A percentile compares a stretch with the other conserved stretches of the same genome.
These are phyloP conservation scores for Leccinum obscurum DNA, from an alignment of 768 basidiomycete genomes.

Conservation along the genomic window DNA sequence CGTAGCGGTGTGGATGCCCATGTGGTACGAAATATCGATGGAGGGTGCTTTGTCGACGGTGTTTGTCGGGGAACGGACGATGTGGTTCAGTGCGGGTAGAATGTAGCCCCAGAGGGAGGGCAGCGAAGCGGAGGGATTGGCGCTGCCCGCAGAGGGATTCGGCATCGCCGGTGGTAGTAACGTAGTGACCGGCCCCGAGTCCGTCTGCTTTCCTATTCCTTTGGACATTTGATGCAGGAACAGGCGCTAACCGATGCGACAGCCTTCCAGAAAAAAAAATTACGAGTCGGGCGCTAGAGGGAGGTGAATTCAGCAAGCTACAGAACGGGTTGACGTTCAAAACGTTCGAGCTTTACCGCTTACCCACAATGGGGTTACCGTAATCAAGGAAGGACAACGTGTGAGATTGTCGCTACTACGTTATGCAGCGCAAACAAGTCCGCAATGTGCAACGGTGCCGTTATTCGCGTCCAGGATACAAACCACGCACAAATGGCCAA, in stretches of 20 bases:
- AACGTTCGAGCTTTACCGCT: neutral
- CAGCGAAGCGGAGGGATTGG: constrained; percentile 73
- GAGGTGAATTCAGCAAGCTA: constrained; percentile 9
- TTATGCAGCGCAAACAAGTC: constrained; percentile 2
- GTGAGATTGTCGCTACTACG: constrained; percentile 5
- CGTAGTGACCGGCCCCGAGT: constrained; percentile 8
- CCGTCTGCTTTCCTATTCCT: constrained; percentile 32
- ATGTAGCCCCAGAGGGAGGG: constrained; percentile 75
- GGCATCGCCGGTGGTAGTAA: constrained; percentile 39
- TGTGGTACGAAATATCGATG: constrained; percentile 70
- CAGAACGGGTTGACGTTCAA: neutral
- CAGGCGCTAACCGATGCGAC: neutral
- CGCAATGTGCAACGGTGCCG: too few species aligned
- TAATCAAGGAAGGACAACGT: constrained; percentile 11
- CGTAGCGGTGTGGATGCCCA: constrained; percentile 78
- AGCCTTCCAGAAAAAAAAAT: neutral
- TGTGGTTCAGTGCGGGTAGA: constrained; percentile 73
- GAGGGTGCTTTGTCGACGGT: constrained; percentile 61
- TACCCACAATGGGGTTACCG: constrained; percentile 1
- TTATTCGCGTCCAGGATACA: too few species aligned
- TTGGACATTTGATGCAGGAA: constrained; percentile 27
- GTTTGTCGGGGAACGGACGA: constrained; percentile 68
- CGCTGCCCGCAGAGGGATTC: constrained; percentile 60
- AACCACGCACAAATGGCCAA: too few species aligned
- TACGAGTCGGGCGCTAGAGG: constrained; percentile 6